A percentile compares a stretch with the other conserved stretches of the same genome.
Conservation (phyloP, 2,329 filamentous ascomycete genomes). For the Epichloe glyceriae region DNA sequence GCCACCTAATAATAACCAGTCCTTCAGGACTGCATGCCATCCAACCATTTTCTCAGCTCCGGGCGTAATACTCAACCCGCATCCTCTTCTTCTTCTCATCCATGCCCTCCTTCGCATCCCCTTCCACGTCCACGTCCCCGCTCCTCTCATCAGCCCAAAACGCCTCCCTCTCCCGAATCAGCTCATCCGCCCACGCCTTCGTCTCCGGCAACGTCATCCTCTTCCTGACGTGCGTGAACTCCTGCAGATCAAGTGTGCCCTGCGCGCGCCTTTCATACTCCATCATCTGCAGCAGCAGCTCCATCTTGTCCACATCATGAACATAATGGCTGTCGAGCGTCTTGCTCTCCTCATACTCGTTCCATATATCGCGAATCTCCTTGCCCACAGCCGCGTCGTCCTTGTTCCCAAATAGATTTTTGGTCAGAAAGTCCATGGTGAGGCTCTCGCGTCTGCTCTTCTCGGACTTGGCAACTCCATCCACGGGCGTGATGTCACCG, state of each 20-base stretch:
- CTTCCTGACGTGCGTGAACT: slow-evolving; percentile 70
- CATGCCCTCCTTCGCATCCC: slow-evolving; percentile 20
- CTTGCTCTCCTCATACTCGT: slow-evolving; percentile 83
- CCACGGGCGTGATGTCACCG: slow-evolving; percentile 91
- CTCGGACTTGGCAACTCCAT: slow-evolving; percentile 72
- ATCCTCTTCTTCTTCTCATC: slow-evolving; percentile 22
- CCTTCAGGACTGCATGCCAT: too few species aligned
- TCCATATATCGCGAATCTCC: slow-evolving; percentile 71
- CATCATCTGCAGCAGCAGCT: slow-evolving; percentile 86
- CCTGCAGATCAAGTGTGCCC: slow-evolving; percentile 60
- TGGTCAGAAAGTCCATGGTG: slow-evolving; percentile 85
- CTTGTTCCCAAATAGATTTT: slow-evolving; percentile 58
- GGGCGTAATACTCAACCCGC: slow-evolving; percentile 38
- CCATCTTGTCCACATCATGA: slow-evolving; percentile 95
- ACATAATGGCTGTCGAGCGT: slow-evolving; percentile 82
- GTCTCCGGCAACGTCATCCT: slow-evolving; percentile 67
- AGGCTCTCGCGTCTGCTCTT: slow-evolving; percentile 77
- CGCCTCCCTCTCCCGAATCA: slow-evolving; percentile 61
- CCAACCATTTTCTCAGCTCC: slow-evolving; percentile 7
- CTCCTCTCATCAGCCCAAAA: slow-evolving; percentile 51
- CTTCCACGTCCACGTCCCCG: slow-evolving; percentile 32
- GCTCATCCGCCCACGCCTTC: slow-evolving; percentile 62
- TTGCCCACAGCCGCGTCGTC: slow-evolving; percentile 54
- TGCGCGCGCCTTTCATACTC: slow-evolving; percentile 75
- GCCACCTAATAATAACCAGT: not conserved